Evolutionary conservation across 306 rosid genomes (phyloP).

Genomic region (Oemleria cerasiformis): DNA sequence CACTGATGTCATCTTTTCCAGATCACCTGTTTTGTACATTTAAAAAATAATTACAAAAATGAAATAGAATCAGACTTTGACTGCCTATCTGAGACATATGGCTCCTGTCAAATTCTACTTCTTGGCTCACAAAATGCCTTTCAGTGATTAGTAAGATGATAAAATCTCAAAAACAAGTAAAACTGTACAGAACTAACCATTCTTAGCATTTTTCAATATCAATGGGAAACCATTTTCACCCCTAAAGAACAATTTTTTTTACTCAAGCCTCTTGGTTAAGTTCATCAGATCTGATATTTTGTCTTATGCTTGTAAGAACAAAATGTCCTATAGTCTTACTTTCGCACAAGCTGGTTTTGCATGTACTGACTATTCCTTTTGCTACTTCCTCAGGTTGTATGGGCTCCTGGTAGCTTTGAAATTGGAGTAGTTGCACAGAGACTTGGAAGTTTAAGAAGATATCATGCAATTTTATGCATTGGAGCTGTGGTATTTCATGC

Average conservation of each 20-base stretch:
- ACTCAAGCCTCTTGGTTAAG: neutral
- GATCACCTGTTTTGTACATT: neutral
- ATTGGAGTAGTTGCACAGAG: constrained; percentile 72
- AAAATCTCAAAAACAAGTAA: neutral
- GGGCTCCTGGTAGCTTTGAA: constrained; percentile 98
- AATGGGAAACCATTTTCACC: neutral
- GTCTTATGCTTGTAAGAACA: neutral
- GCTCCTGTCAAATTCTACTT: neutral
- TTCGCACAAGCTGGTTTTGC: constrained; percentile 17
- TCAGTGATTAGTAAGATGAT: neutral
- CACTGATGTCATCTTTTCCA: neutral
- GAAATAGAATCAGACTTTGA: neutral
- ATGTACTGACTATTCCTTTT: constrained; percentile 18
- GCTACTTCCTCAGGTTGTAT: constrained; percentile 60
- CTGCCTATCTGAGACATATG: neutral
- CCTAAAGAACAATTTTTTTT: neutral
- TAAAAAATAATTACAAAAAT: neutral
- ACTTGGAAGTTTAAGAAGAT: constrained; percentile 70
- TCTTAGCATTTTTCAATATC: neutral
- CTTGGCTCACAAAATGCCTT: neutral
- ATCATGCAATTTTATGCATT: constrained; percentile 79
- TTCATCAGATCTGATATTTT: neutral
- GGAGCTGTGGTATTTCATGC: constrained; percentile 75
- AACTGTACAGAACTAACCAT: neutral
- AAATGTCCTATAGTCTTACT: constrained; percentile 10